Evolutionary conservation across 208 protist species (phyloP).

Genomic region (Leptomonas seymouri): DNA sequence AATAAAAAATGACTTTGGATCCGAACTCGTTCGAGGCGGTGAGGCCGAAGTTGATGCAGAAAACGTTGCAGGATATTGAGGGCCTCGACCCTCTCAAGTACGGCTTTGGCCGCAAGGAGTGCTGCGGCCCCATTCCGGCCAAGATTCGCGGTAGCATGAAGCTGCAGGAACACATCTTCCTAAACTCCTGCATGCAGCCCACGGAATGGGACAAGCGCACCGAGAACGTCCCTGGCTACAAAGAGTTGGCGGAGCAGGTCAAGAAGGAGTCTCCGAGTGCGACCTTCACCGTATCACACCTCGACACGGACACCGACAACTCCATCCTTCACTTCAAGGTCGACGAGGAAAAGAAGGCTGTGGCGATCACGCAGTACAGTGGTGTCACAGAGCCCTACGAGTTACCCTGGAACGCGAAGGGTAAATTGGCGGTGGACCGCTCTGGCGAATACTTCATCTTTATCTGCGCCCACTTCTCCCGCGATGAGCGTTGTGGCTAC

Average conservation of each 20-base stretch:
- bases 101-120: slow-evolving; percentile 88
- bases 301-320: slow-evolving; percentile 48
- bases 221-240: slow-evolving; percentile 72
- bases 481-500: slow-evolving; percentile 88
- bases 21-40: slow-evolving; percentile 67
- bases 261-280: slow-evolving; percentile 41
- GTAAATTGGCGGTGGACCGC: slow-evolving; percentile 70
- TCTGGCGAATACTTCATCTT: slow-evolving; percentile 87
- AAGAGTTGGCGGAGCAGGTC: slow-evolving; percentile 37
- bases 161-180: slow-evolving; percentile 79
- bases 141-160: slow-evolving; percentile 83
- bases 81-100: slow-evolving; percentile 70
- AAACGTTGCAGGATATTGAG: slow-evolving; percentile 89
- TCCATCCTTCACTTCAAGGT: slow-evolving; percentile 67
- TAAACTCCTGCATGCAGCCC: slow-evolving; percentile 59
- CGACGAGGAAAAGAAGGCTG: slow-evolving; percentile 35
- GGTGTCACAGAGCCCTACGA: slow-evolving; percentile 38
- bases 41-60: slow-evolving; percentile 45
- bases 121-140: slow-evolving; percentile 69
- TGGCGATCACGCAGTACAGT: slow-evolving; percentile 70
- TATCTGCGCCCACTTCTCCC: slow-evolving; percentile 78
- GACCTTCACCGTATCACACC: slow-evolving; percentile 47
- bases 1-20: slow-evolving; percentile 22
- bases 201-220: slow-evolving; percentile 67
- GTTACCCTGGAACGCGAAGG: slow-evolving; percentile 74